A percentile compares a stretch with the other conserved stretches of the same genome.
phyloP scores from a whole-genome alignment of 2,329 filamentous ascomycete genomes.

The Fusarium aywerte region DNA sequence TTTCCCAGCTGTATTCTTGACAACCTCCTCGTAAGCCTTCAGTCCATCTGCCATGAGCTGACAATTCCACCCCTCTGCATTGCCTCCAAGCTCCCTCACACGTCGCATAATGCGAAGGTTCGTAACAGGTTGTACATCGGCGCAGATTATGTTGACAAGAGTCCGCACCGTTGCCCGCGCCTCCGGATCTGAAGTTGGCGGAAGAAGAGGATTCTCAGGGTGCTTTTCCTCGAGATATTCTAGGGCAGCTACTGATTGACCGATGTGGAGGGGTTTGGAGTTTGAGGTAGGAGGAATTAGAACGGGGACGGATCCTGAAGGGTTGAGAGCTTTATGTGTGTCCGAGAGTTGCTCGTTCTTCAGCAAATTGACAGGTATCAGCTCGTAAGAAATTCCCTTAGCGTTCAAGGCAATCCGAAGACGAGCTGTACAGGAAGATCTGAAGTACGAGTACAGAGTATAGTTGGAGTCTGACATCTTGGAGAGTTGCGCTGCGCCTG shows the following conservation, averaged over 20 bases:
- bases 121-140: constrained; percentile 70
- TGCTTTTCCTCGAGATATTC: constrained; percentile 70
- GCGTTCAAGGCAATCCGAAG: constrained; percentile 68
- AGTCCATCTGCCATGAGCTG: constrained; percentile 64
- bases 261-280: constrained; percentile 55
- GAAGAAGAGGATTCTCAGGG: constrained; percentile 59
- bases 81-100: constrained; percentile 57
- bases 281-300: constrained; percentile 54
- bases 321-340: constrained; percentile 61
- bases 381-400: constrained; percentile 62
- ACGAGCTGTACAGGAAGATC: constrained; percentile 71
- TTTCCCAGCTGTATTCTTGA: constrained; percentile 53
- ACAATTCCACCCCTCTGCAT: constrained; percentile 61
- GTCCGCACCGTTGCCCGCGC: constrained; percentile 63
- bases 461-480: constrained; percentile 45
- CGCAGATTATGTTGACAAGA: constrained; percentile 64
- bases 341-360: constrained; percentile 61
- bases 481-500: not conserved
- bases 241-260: constrained; percentile 68
- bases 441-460: constrained; percentile 68
- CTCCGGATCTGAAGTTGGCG: constrained; percentile 56
- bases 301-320: constrained; percentile 65
- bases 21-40: constrained; percentile 64
- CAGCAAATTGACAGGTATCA: constrained; percentile 63
- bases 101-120: constrained; percentile 65